Evolutionary conservation across 768 basidiomycete species (phyloP), one percentile per base, ranked within the genome.

Genomic region (Lactifluus piperatus): DNA sequence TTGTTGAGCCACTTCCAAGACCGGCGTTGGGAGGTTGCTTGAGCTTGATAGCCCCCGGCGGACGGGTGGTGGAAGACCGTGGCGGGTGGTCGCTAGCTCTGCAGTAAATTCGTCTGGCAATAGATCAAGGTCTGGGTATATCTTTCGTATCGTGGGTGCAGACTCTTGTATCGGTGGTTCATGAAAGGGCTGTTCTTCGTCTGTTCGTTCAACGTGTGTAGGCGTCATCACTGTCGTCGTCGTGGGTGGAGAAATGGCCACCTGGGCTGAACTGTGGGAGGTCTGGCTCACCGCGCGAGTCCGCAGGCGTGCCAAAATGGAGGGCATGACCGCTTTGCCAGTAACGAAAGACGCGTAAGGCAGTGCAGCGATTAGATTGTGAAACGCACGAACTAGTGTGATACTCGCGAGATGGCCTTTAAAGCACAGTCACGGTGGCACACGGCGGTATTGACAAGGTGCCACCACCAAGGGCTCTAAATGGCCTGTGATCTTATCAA

Each of bases 101-200:
- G 44, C n/a, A 13, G 27, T 37, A 32, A 71, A 63, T 32, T 70
- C 65, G n/a, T 70, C 66, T 39, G 69, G 59, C 24, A 73, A 64
- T 32, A 70, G 68, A 57, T 72, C 68, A 27, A 75, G 65, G 56
- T 77, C 67, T 51, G 74, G 72, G 50, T 75, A 76, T 41, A 77
- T 76, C 64, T 70, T 74, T 29, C 68, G 70, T 34, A 69, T 65
- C 13, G 70, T 50, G 36, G 26, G 49, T n/a, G 36, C 44, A 3
- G 48, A n/a, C 16, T 55, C 63, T 58, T 49, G 51, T 47, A 34
- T 36, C 44, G 36, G 13, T 3, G 45, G 16, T 34, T 46, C 32
- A 9, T 37, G 11, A 27, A 20, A n/a, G 27, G 36, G 37, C 9
- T 24, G 30, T 48, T 52, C 36, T 16, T 36, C 5, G 22, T 43